Conservation (phyloP, 2,329 filamentous ascomycete genomes). For the Zymoseptoria brevis region DNA sequence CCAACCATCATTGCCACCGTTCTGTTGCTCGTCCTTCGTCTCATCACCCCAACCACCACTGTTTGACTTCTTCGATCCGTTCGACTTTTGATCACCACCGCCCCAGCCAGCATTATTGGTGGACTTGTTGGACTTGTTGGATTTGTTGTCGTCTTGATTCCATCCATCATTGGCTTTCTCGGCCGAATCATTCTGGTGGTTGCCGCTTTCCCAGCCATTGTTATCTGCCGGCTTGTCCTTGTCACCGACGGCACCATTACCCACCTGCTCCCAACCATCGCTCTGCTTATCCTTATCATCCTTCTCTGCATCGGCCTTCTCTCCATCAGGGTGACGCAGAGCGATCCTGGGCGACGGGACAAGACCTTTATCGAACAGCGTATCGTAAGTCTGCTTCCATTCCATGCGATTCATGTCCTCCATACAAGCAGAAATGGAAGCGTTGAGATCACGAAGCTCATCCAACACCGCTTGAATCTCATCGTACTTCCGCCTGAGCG, state of each 20-base stretch:
- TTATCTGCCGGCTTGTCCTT: not conserved
- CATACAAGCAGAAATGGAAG: not conserved
- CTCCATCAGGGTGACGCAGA: not conserved
- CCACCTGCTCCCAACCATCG: not conserved
- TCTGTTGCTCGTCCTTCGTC: not conserved
- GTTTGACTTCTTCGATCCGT: not conserved
- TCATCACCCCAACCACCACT: slow-evolving; percentile 1
- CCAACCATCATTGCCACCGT: slow-evolving; percentile 1
- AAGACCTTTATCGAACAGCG: not conserved
- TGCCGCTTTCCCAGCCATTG: not conserved
- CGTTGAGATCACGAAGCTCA: not conserved
- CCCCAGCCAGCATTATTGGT: not conserved
- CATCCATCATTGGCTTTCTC: not conserved
- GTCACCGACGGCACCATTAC: not conserved
- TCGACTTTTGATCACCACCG: not conserved
- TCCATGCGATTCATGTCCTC: not conserved
- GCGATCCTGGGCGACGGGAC: not conserved
- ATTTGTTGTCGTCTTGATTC: not conserved
- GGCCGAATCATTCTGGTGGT: not conserved
- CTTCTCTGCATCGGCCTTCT: not conserved
- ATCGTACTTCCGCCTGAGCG: not conserved
- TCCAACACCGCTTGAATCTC: not conserved
- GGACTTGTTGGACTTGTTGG: not conserved
- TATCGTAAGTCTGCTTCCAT: not conserved
- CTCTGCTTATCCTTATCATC: not conserved